phyloP scores from a whole-genome alignment of 2,329 filamentous ascomycete species.

The Fusarium sp. region DNA sequence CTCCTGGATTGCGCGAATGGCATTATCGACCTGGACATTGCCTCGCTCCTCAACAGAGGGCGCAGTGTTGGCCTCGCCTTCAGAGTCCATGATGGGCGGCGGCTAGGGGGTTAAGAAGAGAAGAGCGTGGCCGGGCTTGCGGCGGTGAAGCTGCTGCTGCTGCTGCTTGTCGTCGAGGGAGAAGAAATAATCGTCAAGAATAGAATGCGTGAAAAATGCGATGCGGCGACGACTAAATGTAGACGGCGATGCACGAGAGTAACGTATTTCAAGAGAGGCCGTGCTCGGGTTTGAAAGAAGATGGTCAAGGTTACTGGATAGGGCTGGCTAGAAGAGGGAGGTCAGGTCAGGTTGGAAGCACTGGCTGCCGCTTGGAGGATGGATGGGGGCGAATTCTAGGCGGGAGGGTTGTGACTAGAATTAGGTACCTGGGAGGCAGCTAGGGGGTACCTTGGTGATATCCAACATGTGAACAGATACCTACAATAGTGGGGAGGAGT shows the following conservation, averaged over 20 bases:
- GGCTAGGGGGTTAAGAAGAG: conserved; percentile 32
- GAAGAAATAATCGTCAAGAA: conserved; percentile 17
- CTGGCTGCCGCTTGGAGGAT: conserved; percentile 25
- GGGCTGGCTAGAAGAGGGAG: conserved; percentile 45
- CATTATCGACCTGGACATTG: conserved; percentile 81
- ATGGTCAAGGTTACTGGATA: conserved; percentile 41
- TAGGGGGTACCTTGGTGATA: conserved; percentile 29
- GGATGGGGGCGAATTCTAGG: conserved; percentile 27
- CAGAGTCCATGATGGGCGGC: conserved; percentile 57
- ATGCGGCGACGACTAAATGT: conserved; percentile 21
- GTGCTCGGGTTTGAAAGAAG: conserved; percentile 35
- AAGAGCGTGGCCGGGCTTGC: conserved; percentile 36
- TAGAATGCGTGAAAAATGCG: conserved; percentile 10
- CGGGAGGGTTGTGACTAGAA: conserved; percentile 7
- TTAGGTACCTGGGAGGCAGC: conserved; percentile 31
- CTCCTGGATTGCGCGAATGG: conserved; percentile 88
- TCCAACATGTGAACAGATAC: conserved; percentile 19
- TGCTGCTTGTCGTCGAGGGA: conserved; percentile 22
- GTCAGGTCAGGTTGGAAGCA: conserved; percentile 31
- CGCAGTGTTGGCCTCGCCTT: conserved; percentile 52
- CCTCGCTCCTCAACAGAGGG: conserved; percentile 58
- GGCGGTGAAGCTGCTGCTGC: conserved; percentile 42
- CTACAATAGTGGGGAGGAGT: conserved; percentile 18
- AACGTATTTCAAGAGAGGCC: conserved; percentile 15
- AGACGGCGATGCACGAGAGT: conserved; percentile 8